These are phyloP conservation scores for Suillus subalutaceus DNA, from an alignment of 768 basidiomycete species.

Conservation along the genomic window DNA sequence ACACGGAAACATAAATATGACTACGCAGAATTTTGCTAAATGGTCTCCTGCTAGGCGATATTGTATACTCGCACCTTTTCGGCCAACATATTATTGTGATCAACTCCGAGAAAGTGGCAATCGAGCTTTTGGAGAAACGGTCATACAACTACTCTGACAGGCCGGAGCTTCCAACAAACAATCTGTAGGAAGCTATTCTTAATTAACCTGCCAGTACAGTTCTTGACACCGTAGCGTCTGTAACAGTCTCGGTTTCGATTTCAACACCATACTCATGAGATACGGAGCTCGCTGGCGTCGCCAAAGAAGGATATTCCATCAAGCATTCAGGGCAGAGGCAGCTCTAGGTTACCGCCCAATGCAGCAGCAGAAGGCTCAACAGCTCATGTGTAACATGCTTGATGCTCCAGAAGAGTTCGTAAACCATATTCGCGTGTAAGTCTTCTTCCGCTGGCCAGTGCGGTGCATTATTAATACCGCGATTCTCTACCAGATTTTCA, in stretches of 20 bases:
- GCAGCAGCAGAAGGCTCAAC: slow-evolving; percentile 34
- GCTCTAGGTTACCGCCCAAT: slow-evolving; percentile 30
- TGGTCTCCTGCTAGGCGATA: slow-evolving; percentile 21
- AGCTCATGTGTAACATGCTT: slow-evolving; percentile 32
- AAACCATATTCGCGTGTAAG: neutral
- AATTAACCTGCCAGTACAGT: neutral
- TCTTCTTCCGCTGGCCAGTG: neutral
- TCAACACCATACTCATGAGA: slow-evolving; percentile 34
- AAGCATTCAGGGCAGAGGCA: slow-evolving; percentile 34
- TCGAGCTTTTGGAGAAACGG: slow-evolving; percentile 29
- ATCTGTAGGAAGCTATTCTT: slow-evolving; percentile 18
- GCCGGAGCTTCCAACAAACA: slow-evolving; percentile 26
- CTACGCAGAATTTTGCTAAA: neutral
- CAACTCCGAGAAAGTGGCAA: slow-evolving; percentile 27
- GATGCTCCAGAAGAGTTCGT: slow-evolving; percentile 25
- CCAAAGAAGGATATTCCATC: slow-evolving; percentile 39
- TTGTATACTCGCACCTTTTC: slow-evolving; percentile 29
- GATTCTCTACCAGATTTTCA: slow-evolving; percentile 22
- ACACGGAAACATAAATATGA: neutral
- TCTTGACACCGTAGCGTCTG: neutral
- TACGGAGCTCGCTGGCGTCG: slow-evolving; percentile 42
- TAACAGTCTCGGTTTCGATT: slow-evolving; percentile 35
- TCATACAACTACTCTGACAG: slow-evolving; percentile 35
- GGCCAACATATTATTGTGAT: slow-evolving; percentile 29
- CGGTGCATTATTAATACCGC: neutral